Evolutionary conservation across 441 rosid species (phyloP).

Genomic region (Macaranga tanarius): DNA sequence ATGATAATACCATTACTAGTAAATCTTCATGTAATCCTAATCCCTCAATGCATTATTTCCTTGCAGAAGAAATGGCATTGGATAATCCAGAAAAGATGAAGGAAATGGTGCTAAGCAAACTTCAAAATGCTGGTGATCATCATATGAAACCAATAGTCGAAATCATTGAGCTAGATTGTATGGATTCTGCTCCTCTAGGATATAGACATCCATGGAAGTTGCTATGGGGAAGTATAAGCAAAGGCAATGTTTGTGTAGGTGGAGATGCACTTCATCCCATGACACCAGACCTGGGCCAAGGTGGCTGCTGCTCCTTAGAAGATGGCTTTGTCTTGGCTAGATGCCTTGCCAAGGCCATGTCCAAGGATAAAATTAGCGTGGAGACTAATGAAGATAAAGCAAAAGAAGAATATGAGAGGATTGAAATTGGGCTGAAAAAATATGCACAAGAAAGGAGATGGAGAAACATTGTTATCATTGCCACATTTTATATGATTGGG

Average conservation of each 20-base stretch:
- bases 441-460: slow-evolving; percentile 64
- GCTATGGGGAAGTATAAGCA: too few relatives aligned
- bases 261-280: too few relatives aligned
- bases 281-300: slow-evolving; percentile 75
- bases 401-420: slow-evolving; percentile 31
- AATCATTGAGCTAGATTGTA: slow-evolving; percentile 34
- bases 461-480: slow-evolving; percentile 67
- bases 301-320: slow-evolving; percentile 68
- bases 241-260: too few relatives aligned
- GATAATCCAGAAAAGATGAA: slow-evolving; percentile 41
- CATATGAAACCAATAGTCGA: slow-evolving; percentile 38
- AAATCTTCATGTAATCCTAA: too few relatives aligned
- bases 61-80: slow-evolving; percentile 34
- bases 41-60: not conserved
- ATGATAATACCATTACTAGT: too few relatives aligned
- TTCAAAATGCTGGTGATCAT: slow-evolving; percentile 36
- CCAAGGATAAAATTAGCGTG: too few relatives aligned
- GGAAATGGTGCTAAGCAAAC: slow-evolving; percentile 44
- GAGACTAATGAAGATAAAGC: slow-evolving; percentile 19
- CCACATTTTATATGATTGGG: slow-evolving; percentile 50
- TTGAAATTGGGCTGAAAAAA: slow-evolving; percentile 47
- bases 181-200: slow-evolving; percentile 36
- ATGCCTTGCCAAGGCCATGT: too few relatives aligned
- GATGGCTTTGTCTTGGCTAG: slow-evolving; percentile 33
- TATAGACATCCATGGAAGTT: slow-evolving; percentile 68